These are phyloP conservation scores for Pleurotus citrinopileatus DNA, from an alignment of 768 basidiomycete species.

Conservation along the genomic window DNA sequence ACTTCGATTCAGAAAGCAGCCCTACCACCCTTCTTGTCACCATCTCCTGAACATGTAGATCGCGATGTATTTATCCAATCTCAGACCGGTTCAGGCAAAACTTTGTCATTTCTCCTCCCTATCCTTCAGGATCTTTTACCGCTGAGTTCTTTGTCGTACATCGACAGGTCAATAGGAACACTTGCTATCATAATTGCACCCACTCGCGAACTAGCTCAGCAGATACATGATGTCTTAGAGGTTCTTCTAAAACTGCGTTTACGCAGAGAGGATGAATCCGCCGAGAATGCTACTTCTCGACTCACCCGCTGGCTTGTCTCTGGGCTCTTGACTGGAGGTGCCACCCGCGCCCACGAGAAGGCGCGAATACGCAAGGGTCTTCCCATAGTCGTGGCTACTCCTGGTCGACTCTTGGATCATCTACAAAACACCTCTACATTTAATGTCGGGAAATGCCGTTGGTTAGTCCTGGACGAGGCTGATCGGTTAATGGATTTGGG, in stretches of 20 bases:
- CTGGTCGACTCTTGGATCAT: constrained; percentile 93
- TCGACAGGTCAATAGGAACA: constrained; percentile 93
- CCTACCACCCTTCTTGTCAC: constrained; percentile 48
- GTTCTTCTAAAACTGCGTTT: constrained; percentile 73
- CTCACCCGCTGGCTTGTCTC: constrained; percentile 93
- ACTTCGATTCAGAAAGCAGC: constrained; percentile 87
- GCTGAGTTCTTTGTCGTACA: constrained; percentile 84
- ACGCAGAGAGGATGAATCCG: constrained; percentile 51
- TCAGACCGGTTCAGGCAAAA: constrained; percentile 97
- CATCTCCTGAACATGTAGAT: constrained; percentile 32
- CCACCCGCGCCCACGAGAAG: constrained; percentile 93
- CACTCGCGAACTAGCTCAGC: constrained; percentile 93
- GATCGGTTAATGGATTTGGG: constrained; percentile 98
- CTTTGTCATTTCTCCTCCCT: constrained; percentile 88
- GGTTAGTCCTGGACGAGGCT: constrained; percentile 96
- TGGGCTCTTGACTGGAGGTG: constrained; percentile 90
- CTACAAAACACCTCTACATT: constrained; percentile 94
- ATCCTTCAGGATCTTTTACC: constrained; percentile 94
- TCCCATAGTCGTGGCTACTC: constrained; percentile 94
- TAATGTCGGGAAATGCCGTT: constrained; percentile 89
- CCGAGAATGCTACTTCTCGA: constrained; percentile 43
- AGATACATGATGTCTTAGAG: constrained; percentile 95
- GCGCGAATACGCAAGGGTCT: constrained; percentile 91
- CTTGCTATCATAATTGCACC: constrained; percentile 93
- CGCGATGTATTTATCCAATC: constrained; percentile 93